Evolutionary conservation across 192 early-diverging fungal genomes (phyloP), one percentile per base, ranked within the genome.

Genomic region (Coemansia javaensis): DNA sequence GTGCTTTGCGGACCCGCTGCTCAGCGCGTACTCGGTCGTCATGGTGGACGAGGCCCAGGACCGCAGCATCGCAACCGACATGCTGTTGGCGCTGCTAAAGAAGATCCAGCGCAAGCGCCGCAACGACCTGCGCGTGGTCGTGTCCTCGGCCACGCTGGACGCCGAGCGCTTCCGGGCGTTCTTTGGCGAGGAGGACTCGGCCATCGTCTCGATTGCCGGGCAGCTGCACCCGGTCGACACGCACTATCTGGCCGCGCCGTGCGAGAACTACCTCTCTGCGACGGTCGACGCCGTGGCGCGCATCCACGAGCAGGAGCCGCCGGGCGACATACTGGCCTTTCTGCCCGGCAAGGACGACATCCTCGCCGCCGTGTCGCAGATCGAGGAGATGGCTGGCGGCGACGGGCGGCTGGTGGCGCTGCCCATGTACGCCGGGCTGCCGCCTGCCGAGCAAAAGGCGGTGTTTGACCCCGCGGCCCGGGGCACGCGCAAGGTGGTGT

Each of bases 21-120:
- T 99, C 47, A 77, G 67, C 21, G 79, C 83, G 15, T 99, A 99
- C 75, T 88, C 90, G 7, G 86, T 93, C 4, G 75, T 99, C 18
- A 82, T 99, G 53, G 76, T 99, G 40, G 96, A 99, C 48, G 91
- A 97, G 61, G 93, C 93, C 16, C 94, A 99, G 81, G 93, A 93
- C 61, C 82, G 94, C 32, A 91, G 88, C 4, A 83, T 97, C 15
- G 77, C 73, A 38, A 97, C 96, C 0, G 93, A 97, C 76, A 89
- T 91, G 14, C 63, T 96, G 20, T 84, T 99, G 59, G 94, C 93
- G 17, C 59, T 97, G 42, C 75, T 97, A 37, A 97, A 96, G 50
- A 84, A 86, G 41, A 84, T 90, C 4, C 61, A 82, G 16, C 81
- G 77, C 30, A 77, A 65, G 13, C 68, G 96, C 11, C 49, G 52